These are phyloP conservation scores for Syncephalastrum contaminatum DNA, from an alignment of 371 early-diverging fungal genomes.

Conservation along the genomic window DNA sequence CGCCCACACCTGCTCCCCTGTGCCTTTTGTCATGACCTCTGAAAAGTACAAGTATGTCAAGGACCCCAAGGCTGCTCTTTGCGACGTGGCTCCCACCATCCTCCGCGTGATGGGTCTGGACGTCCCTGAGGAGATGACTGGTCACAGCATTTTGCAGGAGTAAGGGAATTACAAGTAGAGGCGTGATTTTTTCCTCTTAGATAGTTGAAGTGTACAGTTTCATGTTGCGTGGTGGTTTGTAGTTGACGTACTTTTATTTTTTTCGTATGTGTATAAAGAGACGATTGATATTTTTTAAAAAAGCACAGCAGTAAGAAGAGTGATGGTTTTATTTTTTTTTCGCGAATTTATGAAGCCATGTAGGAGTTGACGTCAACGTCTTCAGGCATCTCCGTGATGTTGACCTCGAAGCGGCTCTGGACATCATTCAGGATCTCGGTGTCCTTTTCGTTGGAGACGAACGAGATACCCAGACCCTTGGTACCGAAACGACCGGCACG, in stretches of 20 bases:
- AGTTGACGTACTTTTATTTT: conserved; percentile 4
- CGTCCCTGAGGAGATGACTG: conserved; percentile 97
- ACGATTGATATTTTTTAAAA: too few relatives aligned
- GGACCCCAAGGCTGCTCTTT: conserved; percentile 75
- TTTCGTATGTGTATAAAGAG: conserved; percentile 1
- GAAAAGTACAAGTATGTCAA: conserved; percentile 50
- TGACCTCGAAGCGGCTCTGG: conserved; percentile 95
- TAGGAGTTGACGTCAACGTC: conserved; percentile 81
- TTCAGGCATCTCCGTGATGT: conserved; percentile 87
- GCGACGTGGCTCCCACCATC: conserved; percentile 99
- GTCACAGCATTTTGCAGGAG: conserved; percentile 53
- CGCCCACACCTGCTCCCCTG: conserved; percentile 92
- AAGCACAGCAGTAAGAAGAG: too few relatives aligned
- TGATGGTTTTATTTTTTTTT: too few relatives aligned
- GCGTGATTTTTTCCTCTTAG: conserved; percentile 3
- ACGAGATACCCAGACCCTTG: conserved; percentile 97
- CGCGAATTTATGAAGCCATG: conserved; percentile 27
- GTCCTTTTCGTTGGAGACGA: conserved; percentile 92
- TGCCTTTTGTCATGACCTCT: conserved; percentile 92
- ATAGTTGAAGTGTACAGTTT: conserved; percentile 4
- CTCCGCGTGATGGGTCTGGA: conserved; percentile 91
- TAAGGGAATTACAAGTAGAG: conserved; percentile 4
- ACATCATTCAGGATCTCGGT: conserved; percentile 81
- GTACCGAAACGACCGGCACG: conserved; percentile 99
- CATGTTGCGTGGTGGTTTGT: conserved; percentile 5